Conservation (phyloP, 768 basidiomycete genomes). For the Cystofilobasidium capitatum region DNA sequence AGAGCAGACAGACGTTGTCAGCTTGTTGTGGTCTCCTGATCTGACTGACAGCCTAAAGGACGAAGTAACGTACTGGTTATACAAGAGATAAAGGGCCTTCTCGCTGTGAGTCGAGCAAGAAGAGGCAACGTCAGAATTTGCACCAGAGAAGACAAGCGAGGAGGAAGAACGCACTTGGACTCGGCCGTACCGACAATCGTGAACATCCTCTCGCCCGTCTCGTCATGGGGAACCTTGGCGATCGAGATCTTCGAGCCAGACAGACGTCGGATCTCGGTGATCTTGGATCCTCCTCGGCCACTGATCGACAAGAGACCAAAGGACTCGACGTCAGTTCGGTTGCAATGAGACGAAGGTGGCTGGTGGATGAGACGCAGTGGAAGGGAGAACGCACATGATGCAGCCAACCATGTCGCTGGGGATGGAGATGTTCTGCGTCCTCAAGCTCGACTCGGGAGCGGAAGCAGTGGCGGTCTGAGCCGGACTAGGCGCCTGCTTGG, state of each 20-base stretch:
- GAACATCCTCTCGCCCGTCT: conserved; percentile 99
- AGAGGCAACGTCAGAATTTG: not conserved
- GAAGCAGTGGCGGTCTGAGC: conserved; percentile 28
- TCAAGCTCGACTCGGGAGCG: conserved; percentile 51
- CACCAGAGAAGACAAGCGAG: not conserved
- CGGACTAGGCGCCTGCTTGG: conserved; percentile 40
- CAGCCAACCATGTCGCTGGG: conserved; percentile 94
- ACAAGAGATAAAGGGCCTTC: conserved; percentile 92
- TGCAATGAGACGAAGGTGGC: not conserved
- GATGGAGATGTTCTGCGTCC: conserved; percentile 98
- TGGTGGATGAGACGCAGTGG: not conserved
- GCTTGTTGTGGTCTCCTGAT: too few species aligned
- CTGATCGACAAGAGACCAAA: conserved; percentile 49
- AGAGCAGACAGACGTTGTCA: too few species aligned
- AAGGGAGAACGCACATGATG: conserved; percentile 36
- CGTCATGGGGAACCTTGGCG: conserved; percentile 98
- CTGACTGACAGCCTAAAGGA: too few species aligned
- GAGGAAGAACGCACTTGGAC: conserved; percentile 15
- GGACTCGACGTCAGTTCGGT: not conserved
- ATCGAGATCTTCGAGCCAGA: conserved; percentile 98
- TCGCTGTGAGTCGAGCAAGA: conserved; percentile 68
- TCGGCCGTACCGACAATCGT: conserved; percentile 81
- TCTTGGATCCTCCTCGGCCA: conserved; percentile 92
- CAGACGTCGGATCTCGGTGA: conserved; percentile 95
- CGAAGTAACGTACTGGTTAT: too few species aligned